Conservation (phyloP, 2,329 filamentous ascomycete genomes). For the Venturia nashicola region DNA sequence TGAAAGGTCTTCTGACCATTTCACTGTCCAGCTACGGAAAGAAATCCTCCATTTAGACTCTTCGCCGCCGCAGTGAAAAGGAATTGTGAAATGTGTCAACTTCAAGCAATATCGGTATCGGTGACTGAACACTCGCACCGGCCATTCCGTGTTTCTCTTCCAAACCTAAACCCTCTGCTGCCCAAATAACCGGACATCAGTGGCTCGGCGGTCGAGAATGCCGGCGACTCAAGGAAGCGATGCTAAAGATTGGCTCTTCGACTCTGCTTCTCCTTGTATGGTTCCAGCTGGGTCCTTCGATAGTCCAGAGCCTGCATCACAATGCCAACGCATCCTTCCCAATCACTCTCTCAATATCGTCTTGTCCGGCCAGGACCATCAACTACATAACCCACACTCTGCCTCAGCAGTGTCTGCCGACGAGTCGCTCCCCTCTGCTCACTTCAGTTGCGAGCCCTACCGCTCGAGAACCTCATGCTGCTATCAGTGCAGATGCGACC, state of each 20-base stretch:
- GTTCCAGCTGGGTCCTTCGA: neutral
- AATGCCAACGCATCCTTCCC: neutral
- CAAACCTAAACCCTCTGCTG: neutral
- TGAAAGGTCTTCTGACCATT: neutral
- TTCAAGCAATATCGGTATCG: neutral
- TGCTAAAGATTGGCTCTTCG: constrained; percentile 12
- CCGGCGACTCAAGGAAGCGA: constrained; percentile 11
- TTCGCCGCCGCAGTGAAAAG: neutral
- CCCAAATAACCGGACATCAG: neutral
- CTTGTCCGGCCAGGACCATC: constrained; percentile 47
- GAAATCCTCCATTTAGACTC: neutral
- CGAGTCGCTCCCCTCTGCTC: constrained; percentile 36
- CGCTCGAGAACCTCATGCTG: neutral
- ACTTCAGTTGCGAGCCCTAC: neutral
- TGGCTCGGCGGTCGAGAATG: neutral
- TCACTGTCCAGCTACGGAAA: neutral
- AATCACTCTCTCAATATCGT: neutral
- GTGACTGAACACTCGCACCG: neutral
- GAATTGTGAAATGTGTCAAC: neutral
- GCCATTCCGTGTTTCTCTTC: neutral
- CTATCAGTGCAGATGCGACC: constrained; percentile 12
- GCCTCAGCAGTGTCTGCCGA: constrained; percentile 62
- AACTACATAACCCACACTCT: constrained; percentile 74
- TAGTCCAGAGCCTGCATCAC: neutral
- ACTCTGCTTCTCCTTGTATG: neutral